Evolutionary conservation across 83 land plant species (phyloP), one percentile per base, ranked within the genome.

Genomic region (Picea abies): DNA sequence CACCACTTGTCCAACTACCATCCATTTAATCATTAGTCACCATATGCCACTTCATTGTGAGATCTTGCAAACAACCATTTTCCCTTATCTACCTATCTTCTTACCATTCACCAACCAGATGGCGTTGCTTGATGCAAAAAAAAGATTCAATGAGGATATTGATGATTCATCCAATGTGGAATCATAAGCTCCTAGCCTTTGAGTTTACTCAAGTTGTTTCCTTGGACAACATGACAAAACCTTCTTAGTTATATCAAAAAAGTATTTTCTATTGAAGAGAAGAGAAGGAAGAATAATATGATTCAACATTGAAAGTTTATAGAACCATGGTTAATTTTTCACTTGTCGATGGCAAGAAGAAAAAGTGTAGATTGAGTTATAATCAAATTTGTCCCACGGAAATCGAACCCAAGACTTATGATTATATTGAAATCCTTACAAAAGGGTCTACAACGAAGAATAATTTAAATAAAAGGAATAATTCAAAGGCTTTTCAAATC

Each of bases 41-140:
- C n/a, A n/a, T n/a, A n/a, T n/a, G n/a, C n/a, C n/a, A n/a, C n/a
- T n/a, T n/a, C n/a, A n/a, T n/a, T n/a, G n/a, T n/a, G n/a, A n/a
- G n/a, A n/a, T n/a, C n/a, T n/a, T n/a, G n/a, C n/a, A n/a, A n/a
- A n/a, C n/a, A n/a, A n/a, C n/a, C n/a, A n/a, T n/a, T n/a, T n/a
- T n/a, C n/a, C n/a, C n/a, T n/a, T n/a, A n/a, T n/a, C n/a, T n/a
- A n/a, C n/a, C n/a, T n/a, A n/a, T n/a, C n/a, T n/a, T n/a, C n/a
- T n/a, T n/a, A n/a, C n/a, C n/a, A n/a, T 89, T 89, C 80, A 79
- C 90, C 1, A 89, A 89, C 15, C 52, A 86, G 52, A 89, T 89
- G 90, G 89, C 86, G 41, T 37, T 89, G 10, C 81, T 89, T 4
- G 90, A 89, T 17, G 82, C 89, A 0, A 82, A 78, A 6, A 84